These are phyloP conservation scores for Solanum appendiculatum DNA, from an alignment of 257 asterid genomes.

Conservation along the genomic window DNA sequence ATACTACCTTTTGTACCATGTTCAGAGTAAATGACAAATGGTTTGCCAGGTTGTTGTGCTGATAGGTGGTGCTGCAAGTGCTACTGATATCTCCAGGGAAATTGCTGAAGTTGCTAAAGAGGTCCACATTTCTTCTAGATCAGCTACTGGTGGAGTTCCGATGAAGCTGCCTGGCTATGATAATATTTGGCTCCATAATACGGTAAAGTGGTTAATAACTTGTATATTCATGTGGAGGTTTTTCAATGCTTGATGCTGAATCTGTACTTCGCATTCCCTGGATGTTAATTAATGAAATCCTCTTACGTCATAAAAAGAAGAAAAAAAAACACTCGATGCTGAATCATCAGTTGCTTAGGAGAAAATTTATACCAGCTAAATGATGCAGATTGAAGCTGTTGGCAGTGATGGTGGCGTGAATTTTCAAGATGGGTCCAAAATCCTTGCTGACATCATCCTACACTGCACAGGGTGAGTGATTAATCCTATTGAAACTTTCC, in stretches of 20 bases:
- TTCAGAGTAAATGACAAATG: not conserved
- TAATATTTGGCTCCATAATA: slow-evolving; percentile 62
- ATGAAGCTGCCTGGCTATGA: slow-evolving; percentile 50
- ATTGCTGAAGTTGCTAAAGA: slow-evolving; percentile 70
- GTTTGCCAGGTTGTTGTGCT: slow-evolving; percentile 65
- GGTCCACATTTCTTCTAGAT: slow-evolving; percentile 78
- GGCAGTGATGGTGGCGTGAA: slow-evolving; percentile 52
- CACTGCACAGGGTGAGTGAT: slow-evolving; percentile 88
- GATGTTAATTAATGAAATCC: not conserved
- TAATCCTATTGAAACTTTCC: not conserved
- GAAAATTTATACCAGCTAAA: slow-evolving; percentile 5
- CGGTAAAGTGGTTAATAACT: slow-evolving; percentile 38
- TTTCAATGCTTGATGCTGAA: not conserved
- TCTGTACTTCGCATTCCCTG: not conserved
- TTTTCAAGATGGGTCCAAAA: slow-evolving; percentile 47
- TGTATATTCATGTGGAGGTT: not conserved
- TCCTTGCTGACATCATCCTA: slow-evolving; percentile 57
- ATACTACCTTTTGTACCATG: not conserved
- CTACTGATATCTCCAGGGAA: slow-evolving; percentile 78
- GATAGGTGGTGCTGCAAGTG: slow-evolving; percentile 83
- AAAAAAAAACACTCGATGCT: not conserved
- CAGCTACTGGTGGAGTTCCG: slow-evolving; percentile 20
- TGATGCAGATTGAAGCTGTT: slow-evolving; percentile 49
- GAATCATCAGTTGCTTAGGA: not conserved
- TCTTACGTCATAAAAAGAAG: not conserved